phyloP scores from a whole-genome alignment of 2,329 filamentous ascomycete species.

The Ilyonectria destructans region DNA sequence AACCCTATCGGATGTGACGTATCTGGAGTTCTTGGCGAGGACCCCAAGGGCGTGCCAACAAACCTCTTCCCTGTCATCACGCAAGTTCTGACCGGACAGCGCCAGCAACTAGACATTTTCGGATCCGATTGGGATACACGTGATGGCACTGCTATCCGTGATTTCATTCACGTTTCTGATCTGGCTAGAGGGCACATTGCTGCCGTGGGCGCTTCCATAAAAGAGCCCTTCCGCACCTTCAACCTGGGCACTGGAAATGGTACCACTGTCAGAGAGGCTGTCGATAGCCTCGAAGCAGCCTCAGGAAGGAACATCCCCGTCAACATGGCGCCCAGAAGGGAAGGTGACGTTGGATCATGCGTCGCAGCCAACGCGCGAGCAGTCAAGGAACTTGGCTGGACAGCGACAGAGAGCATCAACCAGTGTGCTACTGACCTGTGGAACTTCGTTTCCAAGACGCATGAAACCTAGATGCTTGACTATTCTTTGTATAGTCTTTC shows the following conservation, averaged over 20 bases:
- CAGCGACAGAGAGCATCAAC: slow-evolving; percentile 30
- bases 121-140: slow-evolving; percentile 77
- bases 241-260: slow-evolving; percentile 64
- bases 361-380: slow-evolving; percentile 61
- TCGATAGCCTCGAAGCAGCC: slow-evolving; percentile 58
- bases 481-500: slow-evolving; percentile 1
- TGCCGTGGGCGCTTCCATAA: slow-evolving; percentile 62
- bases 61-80: slow-evolving; percentile 78
- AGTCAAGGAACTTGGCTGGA: slow-evolving; percentile 60
- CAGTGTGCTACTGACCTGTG: slow-evolving; percentile 35
- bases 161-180: slow-evolving; percentile 79
- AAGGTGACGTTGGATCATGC: slow-evolving; percentile 62
- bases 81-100: slow-evolving; percentile 72
- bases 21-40: slow-evolving; percentile 76
- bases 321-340: slow-evolving; percentile 53
- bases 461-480: neutral
- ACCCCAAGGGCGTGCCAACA: slow-evolving; percentile 73
- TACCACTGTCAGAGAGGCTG: slow-evolving; percentile 62
- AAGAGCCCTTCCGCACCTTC: slow-evolving; percentile 58
- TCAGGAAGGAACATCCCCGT: slow-evolving; percentile 56
- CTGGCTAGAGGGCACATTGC: slow-evolving; percentile 76
- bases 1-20: slow-evolving; percentile 78
- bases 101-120: slow-evolving; percentile 71
- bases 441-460: slow-evolving; percentile 33
- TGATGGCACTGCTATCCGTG: slow-evolving; percentile 77